A percentile compares a stretch with the other conserved stretches of the same genome.
Evolutionary conservation across 1,284 basidiomycete species (phyloP).

Genomic region (Ustilago bromivora): DNA sequence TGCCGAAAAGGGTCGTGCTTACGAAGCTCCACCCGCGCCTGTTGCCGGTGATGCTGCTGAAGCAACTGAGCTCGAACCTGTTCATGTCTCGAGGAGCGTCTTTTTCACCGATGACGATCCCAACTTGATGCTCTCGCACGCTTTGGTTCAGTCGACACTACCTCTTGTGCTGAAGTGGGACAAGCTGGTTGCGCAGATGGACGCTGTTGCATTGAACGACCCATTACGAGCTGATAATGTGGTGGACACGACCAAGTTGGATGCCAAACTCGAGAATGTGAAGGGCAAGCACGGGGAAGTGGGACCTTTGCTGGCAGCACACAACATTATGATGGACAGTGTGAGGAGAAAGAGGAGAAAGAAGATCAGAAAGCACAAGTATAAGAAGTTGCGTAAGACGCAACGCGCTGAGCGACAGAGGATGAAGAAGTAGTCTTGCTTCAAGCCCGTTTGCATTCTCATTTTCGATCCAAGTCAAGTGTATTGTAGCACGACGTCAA

Average conservation of each 20-base stretch:
- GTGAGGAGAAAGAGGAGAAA: slow-evolving; percentile 67
- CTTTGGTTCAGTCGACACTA: slow-evolving; percentile 63
- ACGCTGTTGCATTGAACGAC: slow-evolving; percentile 42
- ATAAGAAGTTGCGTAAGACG: slow-evolving; percentile 67
- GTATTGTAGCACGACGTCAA: slow-evolving; percentile 1
- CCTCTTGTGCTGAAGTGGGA: slow-evolving; percentile 62
- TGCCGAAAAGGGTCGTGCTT: slow-evolving; percentile 62
- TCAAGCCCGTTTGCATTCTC: neutral
- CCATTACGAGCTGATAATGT: slow-evolving; percentile 22
- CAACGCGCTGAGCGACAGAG: slow-evolving; percentile 66
- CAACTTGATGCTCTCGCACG: slow-evolving; percentile 65
- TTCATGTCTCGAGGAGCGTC: slow-evolving; percentile 34
- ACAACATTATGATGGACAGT: slow-evolving; percentile 64
- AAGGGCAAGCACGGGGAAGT: slow-evolving; percentile 16
- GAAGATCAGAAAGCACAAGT: slow-evolving; percentile 70
- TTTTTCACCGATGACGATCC: slow-evolving; percentile 59
- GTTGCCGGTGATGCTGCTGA: slow-evolving; percentile 9
- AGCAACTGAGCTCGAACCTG: slow-evolving; percentile 14
- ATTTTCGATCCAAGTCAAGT: neutral
- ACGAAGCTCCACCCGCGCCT: slow-evolving; percentile 56
- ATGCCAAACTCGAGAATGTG: slow-evolving; percentile 37
- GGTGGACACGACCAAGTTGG: slow-evolving; percentile 40
- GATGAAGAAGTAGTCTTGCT: slow-evolving; percentile 55
- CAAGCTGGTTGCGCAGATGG: slow-evolving; percentile 56
- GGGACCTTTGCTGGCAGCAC: slow-evolving; percentile 38